Percentiles rank a stretch among this genome's conserved stretches.
These are phyloP conservation scores for Seiridium unicorne DNA, from an alignment of 2,329 filamentous ascomycete genomes.

Conservation along the genomic window DNA sequence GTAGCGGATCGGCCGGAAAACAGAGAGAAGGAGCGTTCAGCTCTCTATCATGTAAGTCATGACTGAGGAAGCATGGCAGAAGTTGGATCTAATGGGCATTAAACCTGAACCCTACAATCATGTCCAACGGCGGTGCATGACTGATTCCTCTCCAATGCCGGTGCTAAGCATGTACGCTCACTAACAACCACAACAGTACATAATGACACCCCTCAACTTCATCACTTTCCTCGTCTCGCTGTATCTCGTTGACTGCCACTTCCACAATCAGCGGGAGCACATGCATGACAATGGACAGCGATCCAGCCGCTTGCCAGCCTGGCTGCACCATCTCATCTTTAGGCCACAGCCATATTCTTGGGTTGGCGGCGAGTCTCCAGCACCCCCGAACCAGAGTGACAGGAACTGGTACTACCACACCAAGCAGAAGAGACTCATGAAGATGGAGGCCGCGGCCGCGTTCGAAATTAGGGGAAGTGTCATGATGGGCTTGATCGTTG, in stretches of 20 bases:
- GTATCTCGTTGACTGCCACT: constrained; percentile 57
- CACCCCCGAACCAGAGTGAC: constrained; percentile 17
- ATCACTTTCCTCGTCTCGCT: constrained; percentile 65
- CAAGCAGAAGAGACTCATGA: constrained; percentile 59
- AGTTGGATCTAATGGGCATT: too few species aligned
- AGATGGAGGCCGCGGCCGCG: constrained; percentile 61
- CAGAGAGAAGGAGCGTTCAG: background rate
- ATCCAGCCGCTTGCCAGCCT: constrained; percentile 29
- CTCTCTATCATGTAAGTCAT: background rate
- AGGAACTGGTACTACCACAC: constrained; percentile 48
- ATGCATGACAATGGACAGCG: background rate
- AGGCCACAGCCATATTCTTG: constrained; percentile 37
- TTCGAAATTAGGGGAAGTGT: constrained; percentile 58
- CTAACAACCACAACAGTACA: constrained; percentile 27
- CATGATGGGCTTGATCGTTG: constrained; percentile 45
- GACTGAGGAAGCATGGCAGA: too few species aligned
- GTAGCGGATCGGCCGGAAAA: background rate
- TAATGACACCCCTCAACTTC: constrained; percentile 64
- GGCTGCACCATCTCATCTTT: constrained; percentile 41
- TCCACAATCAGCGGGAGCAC: constrained; percentile 46
- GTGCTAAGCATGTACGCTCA: background rate
- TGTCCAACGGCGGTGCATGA: too few species aligned
- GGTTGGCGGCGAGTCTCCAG: constrained; percentile 12
- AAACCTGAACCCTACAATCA: too few species aligned
- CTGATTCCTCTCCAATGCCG: too few species aligned